Percentiles rank a stretch among this genome's conserved stretches.
These are phyloP conservation scores for Helotiales sp. DNA, from an alignment of 2,329 filamentous ascomycete genomes.

Conservation along the genomic window DNA sequence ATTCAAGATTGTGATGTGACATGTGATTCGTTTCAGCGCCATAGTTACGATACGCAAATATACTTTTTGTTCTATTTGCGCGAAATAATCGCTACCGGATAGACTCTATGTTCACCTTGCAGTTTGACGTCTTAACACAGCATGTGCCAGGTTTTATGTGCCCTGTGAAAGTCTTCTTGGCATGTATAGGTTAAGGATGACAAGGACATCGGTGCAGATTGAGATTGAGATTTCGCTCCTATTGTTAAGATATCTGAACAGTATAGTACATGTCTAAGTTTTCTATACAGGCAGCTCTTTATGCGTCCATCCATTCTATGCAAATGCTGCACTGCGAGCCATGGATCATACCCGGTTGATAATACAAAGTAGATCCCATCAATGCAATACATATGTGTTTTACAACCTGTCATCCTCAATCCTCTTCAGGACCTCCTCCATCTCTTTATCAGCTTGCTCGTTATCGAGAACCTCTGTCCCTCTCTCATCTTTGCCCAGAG, in stretches of 20 bases:
- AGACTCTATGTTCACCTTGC: neutral
- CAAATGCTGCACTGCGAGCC: neutral
- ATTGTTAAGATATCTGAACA: too few species aligned
- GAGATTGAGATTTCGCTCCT: neutral
- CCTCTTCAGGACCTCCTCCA: neutral
- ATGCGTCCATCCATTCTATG: neutral
- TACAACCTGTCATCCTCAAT: neutral
- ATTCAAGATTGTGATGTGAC: too few species aligned
- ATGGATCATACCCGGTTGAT: neutral
- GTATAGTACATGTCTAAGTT: neutral
- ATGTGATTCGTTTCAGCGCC: too few species aligned
- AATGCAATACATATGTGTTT: neutral
- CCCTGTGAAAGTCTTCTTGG: neutral
- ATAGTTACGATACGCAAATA: too few species aligned
- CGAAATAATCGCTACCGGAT: neutral
- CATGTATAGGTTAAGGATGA: neutral
- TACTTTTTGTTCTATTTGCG: too few species aligned
- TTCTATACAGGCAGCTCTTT: neutral
- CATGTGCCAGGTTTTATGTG: neutral
- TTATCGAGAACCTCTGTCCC: neutral
- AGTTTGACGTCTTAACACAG: neutral
- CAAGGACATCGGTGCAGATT: neutral
- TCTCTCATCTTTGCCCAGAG: neutral
- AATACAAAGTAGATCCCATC: neutral
- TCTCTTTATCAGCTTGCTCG: neutral